These are phyloP conservation scores for Neurospora sp. DNA, from an alignment of 495 filamentous ascomycete species.

Conservation along the genomic window DNA sequence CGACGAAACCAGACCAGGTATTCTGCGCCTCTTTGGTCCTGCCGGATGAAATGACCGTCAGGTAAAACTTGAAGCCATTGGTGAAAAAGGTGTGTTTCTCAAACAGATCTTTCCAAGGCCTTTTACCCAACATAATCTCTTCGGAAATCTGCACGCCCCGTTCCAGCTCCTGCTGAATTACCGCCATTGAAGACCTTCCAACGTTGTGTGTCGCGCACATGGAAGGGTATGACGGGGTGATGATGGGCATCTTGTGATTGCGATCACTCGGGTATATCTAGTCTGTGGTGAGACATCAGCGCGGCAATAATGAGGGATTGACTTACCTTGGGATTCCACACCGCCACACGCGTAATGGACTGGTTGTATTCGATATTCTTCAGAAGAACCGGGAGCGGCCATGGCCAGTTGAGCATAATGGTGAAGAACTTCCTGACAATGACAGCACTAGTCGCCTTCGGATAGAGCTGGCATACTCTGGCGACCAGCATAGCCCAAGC, in stretches of 20 bases:
- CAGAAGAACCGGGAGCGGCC: slow-evolving; percentile 83
- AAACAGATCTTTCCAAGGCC: slow-evolving; percentile 80
- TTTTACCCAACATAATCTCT: slow-evolving; percentile 63
- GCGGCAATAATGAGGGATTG: neutral
- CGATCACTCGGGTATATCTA: slow-evolving; percentile 73
- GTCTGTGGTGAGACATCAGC: slow-evolving; percentile 25
- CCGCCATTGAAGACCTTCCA: slow-evolving; percentile 68
- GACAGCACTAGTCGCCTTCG: slow-evolving; percentile 74
- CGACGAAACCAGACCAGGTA: slow-evolving; percentile 81
- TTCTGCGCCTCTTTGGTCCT: slow-evolving; percentile 75
- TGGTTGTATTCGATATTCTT: slow-evolving; percentile 81
- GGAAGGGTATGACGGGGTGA: slow-evolving; percentile 89
- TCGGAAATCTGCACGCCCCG: slow-evolving; percentile 69
- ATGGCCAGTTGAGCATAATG: slow-evolving; percentile 83
- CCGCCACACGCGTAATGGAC: slow-evolving; percentile 53
- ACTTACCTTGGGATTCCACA: slow-evolving; percentile 89
- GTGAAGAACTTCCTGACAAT: slow-evolving; percentile 89
- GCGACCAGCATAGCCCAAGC: slow-evolving; percentile 98
- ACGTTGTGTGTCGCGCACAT: slow-evolving; percentile 97
- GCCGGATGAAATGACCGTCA: slow-evolving; percentile 78
- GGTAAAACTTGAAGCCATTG: slow-evolving; percentile 83
- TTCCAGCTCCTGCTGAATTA: slow-evolving; percentile 74
- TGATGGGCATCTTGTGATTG: slow-evolving; percentile 90
- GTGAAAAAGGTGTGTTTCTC: slow-evolving; percentile 87
- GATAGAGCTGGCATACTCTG: slow-evolving; percentile 93